A percentile compares a stretch with the other conserved stretches of the same genome.
Conservation (phyloP, 2,329 filamentous ascomycete species). For the Pseudocercospora fijiensis region DNA sequence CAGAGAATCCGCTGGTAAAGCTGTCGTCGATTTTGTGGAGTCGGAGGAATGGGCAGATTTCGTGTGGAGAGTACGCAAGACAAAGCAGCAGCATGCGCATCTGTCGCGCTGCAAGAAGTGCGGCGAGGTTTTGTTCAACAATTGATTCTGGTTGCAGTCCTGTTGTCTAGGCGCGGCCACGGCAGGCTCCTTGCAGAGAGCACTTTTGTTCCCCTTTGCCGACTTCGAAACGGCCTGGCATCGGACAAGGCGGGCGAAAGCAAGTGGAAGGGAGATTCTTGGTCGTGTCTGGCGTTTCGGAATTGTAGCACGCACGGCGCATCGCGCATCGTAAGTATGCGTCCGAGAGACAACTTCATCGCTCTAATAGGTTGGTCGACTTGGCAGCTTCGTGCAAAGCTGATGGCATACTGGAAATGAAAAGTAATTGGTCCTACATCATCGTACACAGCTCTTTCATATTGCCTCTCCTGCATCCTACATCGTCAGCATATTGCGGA, state of each 20-base stretch:
- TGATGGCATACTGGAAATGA: neutral
- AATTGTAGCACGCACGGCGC: neutral
- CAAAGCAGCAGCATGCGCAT: constrained; percentile 16
- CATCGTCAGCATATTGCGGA: neutral
- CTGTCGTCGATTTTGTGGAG: constrained; percentile 10
- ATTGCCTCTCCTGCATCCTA: neutral
- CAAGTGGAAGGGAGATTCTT: neutral
- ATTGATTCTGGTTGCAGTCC: neutral
- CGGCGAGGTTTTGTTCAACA: constrained; percentile 16
- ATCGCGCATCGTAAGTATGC: neutral
- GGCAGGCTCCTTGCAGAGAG: neutral
- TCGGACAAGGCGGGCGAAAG: neutral
- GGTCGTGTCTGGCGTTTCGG: neutral
- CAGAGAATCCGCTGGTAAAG: constrained; percentile 5
- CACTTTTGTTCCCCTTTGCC: neutral
- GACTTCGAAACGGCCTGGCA: neutral
- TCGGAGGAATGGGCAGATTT: constrained; percentile 19
- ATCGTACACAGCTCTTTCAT: neutral
- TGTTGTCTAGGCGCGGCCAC: neutral
- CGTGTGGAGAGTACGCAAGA: constrained; percentile 20
- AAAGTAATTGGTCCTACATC: neutral
- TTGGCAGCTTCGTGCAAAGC: neutral
- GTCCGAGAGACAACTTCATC: neutral
- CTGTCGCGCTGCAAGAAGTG: constrained; percentile 16
- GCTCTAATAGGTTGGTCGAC: neutral